Evolutionary conservation across 768 basidiomycete genomes (phyloP), one percentile per base, ranked within the genome.

Genomic region (Serpula lacrymans): DNA sequence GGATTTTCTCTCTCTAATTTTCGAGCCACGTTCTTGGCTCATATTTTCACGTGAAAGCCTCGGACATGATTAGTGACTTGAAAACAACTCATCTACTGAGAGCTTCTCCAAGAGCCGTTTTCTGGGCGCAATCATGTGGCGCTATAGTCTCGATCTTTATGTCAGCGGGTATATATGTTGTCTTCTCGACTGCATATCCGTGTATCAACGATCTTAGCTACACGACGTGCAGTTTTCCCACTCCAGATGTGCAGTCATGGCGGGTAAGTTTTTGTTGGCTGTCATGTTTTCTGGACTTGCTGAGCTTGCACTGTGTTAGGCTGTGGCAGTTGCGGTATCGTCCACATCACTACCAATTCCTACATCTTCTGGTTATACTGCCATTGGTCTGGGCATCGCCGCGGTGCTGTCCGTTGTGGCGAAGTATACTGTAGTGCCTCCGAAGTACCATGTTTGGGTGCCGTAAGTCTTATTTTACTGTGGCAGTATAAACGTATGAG

Each of bases 1-100:
- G 21, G 14, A n/a, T n/a, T 25, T 14, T 14, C 6, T 33, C 20
- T 25, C 17, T 21, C 11, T 45, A 27, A 23, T n/a, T 17, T 37
- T 39, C n/a, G 24, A 20, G 8, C 22, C 27, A 28, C 14, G 27
- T n/a, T n/a, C n/a, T n/a, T n/a, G n/a, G n/a, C n/a, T n/a, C n/a
- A n/a, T n/a, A n/a, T n/a, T n/a, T n/a, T n/a, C n/a, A n/a, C n/a
- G n/a, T n/a, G 25, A 32, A 29, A 60, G 69, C 77, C 17, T 52
- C 71, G 22, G 82, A 84, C 54, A 82, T 84, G 82, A 76, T 74
- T 33, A 73, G 79, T 41, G 82, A 84, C 55, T 57, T 83, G 50
- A 82, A 83, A 63, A 78, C 82, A n/a, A 78, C 78, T 45, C 81
- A 81, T 55, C 75, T 84, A 43, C 70, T 82, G 18, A 67, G 81